Base-by-base conservation (phyloP, 2,329 filamentous ascomycete genomes). In the Pseudodiploospora longispora region DNA sequence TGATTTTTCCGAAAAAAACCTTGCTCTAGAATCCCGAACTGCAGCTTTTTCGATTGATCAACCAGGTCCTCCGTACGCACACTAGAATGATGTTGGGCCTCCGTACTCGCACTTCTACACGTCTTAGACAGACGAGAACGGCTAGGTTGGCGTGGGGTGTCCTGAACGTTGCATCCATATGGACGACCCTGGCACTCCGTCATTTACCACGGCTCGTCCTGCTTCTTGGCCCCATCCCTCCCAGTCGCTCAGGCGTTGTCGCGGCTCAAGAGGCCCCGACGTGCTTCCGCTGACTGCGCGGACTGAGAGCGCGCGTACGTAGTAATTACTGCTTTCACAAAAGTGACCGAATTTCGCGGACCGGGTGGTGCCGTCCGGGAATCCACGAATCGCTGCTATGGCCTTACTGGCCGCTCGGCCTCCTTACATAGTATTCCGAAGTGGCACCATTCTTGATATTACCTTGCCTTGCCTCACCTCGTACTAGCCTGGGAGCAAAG, bases 131-230 rank as follows among this genome's bases (percentile, higher is more conserved):
- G 19, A 19, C 19, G 19, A 19, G 19, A 19, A 19, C 19, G 19
- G 19, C 19, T 19, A 44, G 34, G 36, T 32, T 44, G 42, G 42
- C 46, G 37, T 47, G 46, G 46, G 46, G 46, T 42, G 42, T 32
- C 41, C 42, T 35, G 42, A 45, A 45, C 41, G 38, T 38, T 47
- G 38, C 46, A 45, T 38, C 27, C 28, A n/a, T 10, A 31, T 27
- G 27, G 38, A 40, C n/a, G 29, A 47, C 42, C 46, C 46, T 47
- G 34, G 42, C 46, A 41, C 46, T 38, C 42, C 46, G 42, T 45
- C 42, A 44, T 44, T 33, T 44, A 40, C 41, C 35, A 31, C 27
- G 42, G 45, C 38, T 47, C 36, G 44, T 40, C 37, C 44, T 34
- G 44, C 44, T 19, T 19, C 19, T 2, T 19, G 19, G 19, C 19